Evolutionary conservation across 1,284 basidiomycete genomes (phyloP), one percentile per base, ranked within the genome.

Genomic region (Fomitopsis pinicola): DNA sequence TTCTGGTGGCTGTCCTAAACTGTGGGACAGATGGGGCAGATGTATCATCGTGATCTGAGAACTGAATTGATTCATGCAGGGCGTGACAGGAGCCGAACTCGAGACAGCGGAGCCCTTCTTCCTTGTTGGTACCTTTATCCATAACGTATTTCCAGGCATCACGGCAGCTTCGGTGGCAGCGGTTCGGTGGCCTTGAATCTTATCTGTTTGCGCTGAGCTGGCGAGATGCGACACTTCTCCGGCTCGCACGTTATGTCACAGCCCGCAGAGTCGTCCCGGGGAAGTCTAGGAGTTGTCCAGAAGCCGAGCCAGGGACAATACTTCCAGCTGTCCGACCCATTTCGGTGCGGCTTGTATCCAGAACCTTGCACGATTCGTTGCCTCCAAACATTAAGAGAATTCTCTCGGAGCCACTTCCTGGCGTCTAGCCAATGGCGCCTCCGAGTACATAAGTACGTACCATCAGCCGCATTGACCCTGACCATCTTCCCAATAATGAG

Each of bases 401-500:
- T 65, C 66, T 15, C 48, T 58, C 61, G 57, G 64, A 65, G 52
- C 67, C 64, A 59, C 60, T 61, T 36, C 15, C 57, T 64, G 63
- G 69, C 71, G 68, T 66, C 57, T 53, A 63, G 44, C 17, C 42
- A n/a, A 66, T 63, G 64, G 65, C 66, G 67, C 66, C 67, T 66
- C 63, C 67, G 59, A 48, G 59, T 58, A 64, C 69, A 69, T 72
- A 72, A 73, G 65, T 67, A 64, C 63, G 64, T 64, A 65, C 66
- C 55, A 63, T 68, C 67, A 63, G 65, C 64, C 61, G 64, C 44
- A 53, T 60, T 64, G 60, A 58, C 64, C 65, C 60, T 64, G 63
- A 59, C 64, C 62, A 61, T 64, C 62, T 58, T 59, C 64, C 38
- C 66, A 63, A 65, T 65, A 57, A 80, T 80, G 77, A 68, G 71